These are phyloP conservation scores for Lactarius akahatsu DNA, from an alignment of 768 basidiomycete species.

Conservation along the genomic window DNA sequence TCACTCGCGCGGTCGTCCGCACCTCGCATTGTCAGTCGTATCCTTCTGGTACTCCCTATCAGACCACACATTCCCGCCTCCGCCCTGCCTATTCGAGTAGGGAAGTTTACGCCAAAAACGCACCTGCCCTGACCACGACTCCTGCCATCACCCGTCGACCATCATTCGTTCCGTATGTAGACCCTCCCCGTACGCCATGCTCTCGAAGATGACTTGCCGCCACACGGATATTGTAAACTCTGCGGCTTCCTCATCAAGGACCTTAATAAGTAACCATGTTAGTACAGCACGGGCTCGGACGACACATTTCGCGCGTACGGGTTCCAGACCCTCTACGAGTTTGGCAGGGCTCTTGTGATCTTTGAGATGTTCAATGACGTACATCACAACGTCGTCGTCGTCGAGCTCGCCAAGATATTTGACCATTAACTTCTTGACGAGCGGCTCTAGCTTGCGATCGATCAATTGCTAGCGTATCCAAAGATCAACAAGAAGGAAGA, in stretches of 20 bases:
- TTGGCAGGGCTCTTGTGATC: conserved; percentile 86
- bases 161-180: conserved; percentile 83
- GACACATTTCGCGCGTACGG: conserved; percentile 53
- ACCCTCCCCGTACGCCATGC: conserved; percentile 89
- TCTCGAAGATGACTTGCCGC: conserved; percentile 94
- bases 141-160: conserved; percentile 53
- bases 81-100: conserved; percentile 8
- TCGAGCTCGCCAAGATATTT: conserved; percentile 90
- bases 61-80: conserved; percentile 19
- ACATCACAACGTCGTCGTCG: conserved; percentile 93
- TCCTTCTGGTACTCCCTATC: conserved; percentile 14
- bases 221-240: conserved; percentile 79
- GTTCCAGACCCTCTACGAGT: conserved; percentile 86
- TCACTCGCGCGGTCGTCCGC: conserved; percentile 24
- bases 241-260: conserved; percentile 87
- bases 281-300: background rate
- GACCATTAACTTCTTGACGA: conserved; percentile 79
- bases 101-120: conserved; percentile 25
- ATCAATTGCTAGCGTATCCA: conserved; percentile 57
- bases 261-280: conserved; percentile 46
- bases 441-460: conserved; percentile 81
- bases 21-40: conserved; percentile 15
- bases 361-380: conserved; percentile 88
- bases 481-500: conserved; percentile 26
- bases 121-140: conserved; percentile 28